phyloP scores from a whole-genome alignment of 306 rosid species.

The Cucurbita moschata region DNA sequence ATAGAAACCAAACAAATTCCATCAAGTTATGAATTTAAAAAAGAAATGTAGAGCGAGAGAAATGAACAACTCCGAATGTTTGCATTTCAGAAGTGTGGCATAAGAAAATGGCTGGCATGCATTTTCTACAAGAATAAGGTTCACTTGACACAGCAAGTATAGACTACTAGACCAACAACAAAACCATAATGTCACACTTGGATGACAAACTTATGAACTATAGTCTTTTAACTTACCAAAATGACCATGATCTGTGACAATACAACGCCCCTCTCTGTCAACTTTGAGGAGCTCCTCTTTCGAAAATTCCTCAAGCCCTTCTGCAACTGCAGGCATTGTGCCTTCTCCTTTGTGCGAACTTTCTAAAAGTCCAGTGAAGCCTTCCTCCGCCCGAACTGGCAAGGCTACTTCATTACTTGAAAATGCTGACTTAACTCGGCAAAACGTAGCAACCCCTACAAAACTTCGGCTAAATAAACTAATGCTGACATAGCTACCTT shows the following conservation, averaged over 20 bases:
- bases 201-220: neutral
- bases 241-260: constrained; percentile 75
- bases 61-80: neutral
- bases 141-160: neutral
- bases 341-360: constrained; percentile 23
- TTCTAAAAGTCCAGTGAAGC: constrained; percentile 57
- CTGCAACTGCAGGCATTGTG: constrained; percentile 18
- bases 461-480: neutral
- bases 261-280: constrained; percentile 79
- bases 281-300: constrained; percentile 54
- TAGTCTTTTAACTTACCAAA: constrained; percentile 37
- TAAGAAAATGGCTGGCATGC: neutral
- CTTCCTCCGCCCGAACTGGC: constrained; percentile 73
- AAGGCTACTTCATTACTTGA: constrained; percentile 52
- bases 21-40: neutral
- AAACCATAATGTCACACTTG: neutral
- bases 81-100: neutral
- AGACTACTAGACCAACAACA: neutral
- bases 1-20: constrained; percentile 12
- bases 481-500: neutral
- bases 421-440: constrained; percentile 75
- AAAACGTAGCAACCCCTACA: constrained; percentile 82
- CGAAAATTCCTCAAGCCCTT: constrained; percentile 46
- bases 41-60: neutral
- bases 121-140: neutral